Evolutionary conservation across 2,329 filamentous ascomycete genomes (phyloP).

Genomic region (Monascus ruber): DNA sequence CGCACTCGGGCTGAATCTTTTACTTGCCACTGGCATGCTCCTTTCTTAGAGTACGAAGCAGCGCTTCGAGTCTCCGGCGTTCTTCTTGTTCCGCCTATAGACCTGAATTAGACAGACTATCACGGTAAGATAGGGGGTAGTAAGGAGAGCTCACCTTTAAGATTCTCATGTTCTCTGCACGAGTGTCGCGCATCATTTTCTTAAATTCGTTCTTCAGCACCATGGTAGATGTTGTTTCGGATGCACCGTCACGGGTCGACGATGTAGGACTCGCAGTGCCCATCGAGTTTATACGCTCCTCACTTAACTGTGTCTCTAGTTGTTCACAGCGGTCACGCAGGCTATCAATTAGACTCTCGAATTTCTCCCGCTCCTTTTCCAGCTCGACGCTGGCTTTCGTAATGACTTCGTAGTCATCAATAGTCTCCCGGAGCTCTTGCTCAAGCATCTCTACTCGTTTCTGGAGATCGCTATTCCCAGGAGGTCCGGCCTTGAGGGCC

Average conservation of each 20-base stretch:
- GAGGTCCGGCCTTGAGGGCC: slow-evolving; percentile 25
- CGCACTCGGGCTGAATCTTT: slow-evolving; percentile 21
- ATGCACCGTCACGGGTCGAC: slow-evolving; percentile 23
- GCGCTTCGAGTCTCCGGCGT: slow-evolving; percentile 52
- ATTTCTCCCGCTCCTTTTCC: slow-evolving; percentile 56
- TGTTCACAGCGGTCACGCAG: slow-evolving; percentile 53
- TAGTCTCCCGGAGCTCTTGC: slow-evolving; percentile 54
- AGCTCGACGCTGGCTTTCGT: slow-evolving; percentile 59
- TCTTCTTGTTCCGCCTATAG: slow-evolving; percentile 59
- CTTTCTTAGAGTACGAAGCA: slow-evolving; percentile 42
- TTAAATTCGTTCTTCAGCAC: slow-evolving; percentile 65
- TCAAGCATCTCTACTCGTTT: slow-evolving; percentile 46
- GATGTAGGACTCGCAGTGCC: slow-evolving; percentile 46
- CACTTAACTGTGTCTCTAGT: slow-evolving; percentile 52
- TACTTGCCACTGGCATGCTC: slow-evolving; percentile 23
- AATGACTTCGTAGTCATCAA: slow-evolving; percentile 59
- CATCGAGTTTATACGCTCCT: slow-evolving; percentile 57
- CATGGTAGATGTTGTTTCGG: slow-evolving; percentile 54
- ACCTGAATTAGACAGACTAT: not conserved
- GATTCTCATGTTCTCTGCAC: slow-evolving; percentile 52
- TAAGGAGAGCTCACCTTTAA: slow-evolving; percentile 45
- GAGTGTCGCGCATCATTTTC: slow-evolving; percentile 67
- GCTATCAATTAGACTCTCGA: slow-evolving; percentile 53
- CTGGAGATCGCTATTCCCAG: slow-evolving; percentile 27
- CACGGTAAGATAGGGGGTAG: slow-evolving; percentile 1